A percentile compares a stretch with the other conserved stretches of the same genome.
phyloP scores from a whole-genome alignment of 2,329 filamentous ascomycete species.

The Ascochyta pisi region DNA sequence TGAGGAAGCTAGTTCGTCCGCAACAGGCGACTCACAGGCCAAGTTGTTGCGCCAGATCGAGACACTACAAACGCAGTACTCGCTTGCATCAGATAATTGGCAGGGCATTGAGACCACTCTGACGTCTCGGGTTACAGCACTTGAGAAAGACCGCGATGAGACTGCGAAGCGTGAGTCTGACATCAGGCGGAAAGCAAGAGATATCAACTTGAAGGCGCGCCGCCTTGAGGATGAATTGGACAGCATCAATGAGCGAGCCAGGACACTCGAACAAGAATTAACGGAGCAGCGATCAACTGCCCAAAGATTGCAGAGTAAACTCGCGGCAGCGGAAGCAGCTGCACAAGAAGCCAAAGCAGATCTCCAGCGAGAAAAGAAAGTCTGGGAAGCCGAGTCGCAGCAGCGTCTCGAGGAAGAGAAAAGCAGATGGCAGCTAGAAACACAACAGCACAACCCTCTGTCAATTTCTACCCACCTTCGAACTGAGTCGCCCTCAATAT shows the following conservation, averaged over 20 bases:
- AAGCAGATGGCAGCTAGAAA: slow-evolving; percentile 63
- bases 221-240: slow-evolving; percentile 85
- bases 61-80: slow-evolving; percentile 93
- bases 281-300: slow-evolving; percentile 65
- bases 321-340: slow-evolving; percentile 69
- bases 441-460: slow-evolving; percentile 38
- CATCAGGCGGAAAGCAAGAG: slow-evolving; percentile 85
- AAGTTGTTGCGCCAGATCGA: slow-evolving; percentile 94
- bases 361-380: slow-evolving; percentile 65
- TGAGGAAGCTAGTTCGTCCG: slow-evolving; percentile 87
- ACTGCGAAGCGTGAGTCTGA: slow-evolving; percentile 82
- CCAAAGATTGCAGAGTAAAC: slow-evolving; percentile 68
- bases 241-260: slow-evolving; percentile 67
- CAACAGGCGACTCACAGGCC: slow-evolving; percentile 80
- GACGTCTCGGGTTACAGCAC: slow-evolving; percentile 73
- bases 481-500: slow-evolving; percentile 47
- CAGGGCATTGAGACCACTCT: slow-evolving; percentile 91
- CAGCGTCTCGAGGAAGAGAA: slow-evolving; percentile 71
- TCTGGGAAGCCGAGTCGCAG: slow-evolving; percentile 63
- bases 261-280: slow-evolving; percentile 69
- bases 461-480: slow-evolving; percentile 40
- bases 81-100: slow-evolving; percentile 95
- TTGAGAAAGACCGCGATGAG: slow-evolving; percentile 94
- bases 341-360: slow-evolving; percentile 65
- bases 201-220: slow-evolving; percentile 74